These are phyloP conservation scores for Saccharomycopsis microspora DNA, from an alignment of 805 yeast genomes.

Conservation along the genomic window DNA sequence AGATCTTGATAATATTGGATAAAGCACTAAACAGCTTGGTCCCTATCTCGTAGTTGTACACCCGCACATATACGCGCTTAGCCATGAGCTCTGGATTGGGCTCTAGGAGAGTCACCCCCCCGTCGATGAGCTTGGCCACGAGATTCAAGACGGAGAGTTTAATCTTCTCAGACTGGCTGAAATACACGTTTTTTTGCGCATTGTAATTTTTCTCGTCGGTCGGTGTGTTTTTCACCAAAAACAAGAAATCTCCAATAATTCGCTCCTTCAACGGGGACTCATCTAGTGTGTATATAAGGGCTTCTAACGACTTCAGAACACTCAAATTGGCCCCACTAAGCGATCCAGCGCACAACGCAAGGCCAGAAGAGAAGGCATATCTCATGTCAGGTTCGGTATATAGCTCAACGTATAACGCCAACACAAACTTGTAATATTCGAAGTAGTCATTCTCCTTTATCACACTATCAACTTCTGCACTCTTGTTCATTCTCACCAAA, in stretches of 20 bases:
- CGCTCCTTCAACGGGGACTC: background rate
- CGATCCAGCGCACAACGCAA: slow-evolving; percentile 45
- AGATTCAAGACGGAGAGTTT: slow-evolving; percentile 11
- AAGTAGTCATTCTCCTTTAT: slow-evolving; percentile 3
- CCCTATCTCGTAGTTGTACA: slow-evolving; percentile 11
- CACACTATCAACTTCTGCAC: background rate
- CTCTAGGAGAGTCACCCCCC: slow-evolving; percentile 17
- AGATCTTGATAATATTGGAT: slow-evolving; percentile 8
- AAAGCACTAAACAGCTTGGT: slow-evolving; percentile 6
- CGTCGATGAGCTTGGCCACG: slow-evolving; percentile 7
- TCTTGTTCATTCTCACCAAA: slow-evolving; percentile 24
- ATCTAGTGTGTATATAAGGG: slow-evolving; percentile 26
- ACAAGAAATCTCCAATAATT: slow-evolving; percentile 9
- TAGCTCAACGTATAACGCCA: slow-evolving; percentile 14
- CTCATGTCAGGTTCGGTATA: slow-evolving; percentile 18
- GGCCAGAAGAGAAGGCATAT: slow-evolving; percentile 44
- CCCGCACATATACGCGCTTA: slow-evolving; percentile 8
- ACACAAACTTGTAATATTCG: slow-evolving; percentile 10
- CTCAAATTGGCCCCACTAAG: slow-evolving; percentile 35
- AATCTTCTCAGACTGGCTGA: slow-evolving; percentile 8
- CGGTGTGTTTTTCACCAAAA: background rate
- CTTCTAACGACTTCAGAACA: slow-evolving; percentile 30
- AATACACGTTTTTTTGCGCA: slow-evolving; percentile 1
- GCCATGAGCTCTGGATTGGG: background rate
- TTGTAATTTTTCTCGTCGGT: slow-evolving; percentile 4